Conservation (phyloP, 106 monocot genomes). For the Ottelia alismoides region DNA sequence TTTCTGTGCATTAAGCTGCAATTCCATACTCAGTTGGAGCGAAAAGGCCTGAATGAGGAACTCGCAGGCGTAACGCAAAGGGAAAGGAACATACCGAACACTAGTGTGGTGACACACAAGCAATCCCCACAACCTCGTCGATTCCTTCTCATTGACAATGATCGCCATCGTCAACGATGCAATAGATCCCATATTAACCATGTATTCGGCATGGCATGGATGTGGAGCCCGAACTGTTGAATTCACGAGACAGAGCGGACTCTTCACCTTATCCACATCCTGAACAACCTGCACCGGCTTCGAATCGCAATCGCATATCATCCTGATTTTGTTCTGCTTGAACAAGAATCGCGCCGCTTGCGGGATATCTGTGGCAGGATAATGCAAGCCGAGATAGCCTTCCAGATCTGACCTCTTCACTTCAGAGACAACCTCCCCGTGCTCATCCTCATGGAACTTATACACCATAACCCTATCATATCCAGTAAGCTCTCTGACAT, state of each 20-base stretch:
- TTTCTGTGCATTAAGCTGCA: constrained; percentile 49
- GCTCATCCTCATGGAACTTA: constrained; percentile 77
- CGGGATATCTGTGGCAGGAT: constrained; percentile 84
- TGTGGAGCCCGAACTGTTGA: constrained; percentile 65
- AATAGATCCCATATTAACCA: constrained; percentile 65
- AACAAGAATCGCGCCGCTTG: constrained; percentile 74
- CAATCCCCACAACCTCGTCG: constrained; percentile 62
- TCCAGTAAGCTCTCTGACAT: constrained; percentile 51
- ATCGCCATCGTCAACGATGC: constrained; percentile 72
- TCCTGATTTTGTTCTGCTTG: constrained; percentile 74
- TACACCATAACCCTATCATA: constrained; percentile 73
- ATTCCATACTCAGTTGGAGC: constrained; percentile 58
- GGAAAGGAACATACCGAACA: constrained; percentile 61
- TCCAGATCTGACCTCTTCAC: constrained; percentile 42
- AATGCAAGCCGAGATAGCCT: constrained; percentile 62
- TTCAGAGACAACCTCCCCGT: constrained; percentile 68
- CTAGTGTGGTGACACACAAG: constrained; percentile 62
- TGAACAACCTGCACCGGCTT: constrained; percentile 48
- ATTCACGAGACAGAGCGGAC: constrained; percentile 35
- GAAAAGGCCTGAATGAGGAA: constrained; percentile 65
- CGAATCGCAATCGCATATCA: constrained; percentile 62
- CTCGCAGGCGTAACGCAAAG: constrained; percentile 71
- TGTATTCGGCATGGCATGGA: constrained; percentile 70
- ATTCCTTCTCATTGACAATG: constrained; percentile 41
- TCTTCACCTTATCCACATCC: constrained; percentile 24